A percentile compares a stretch with the other conserved stretches of the same genome.
Evolutionary conservation across 2,329 filamentous ascomycete genomes (phyloP).

Genomic region (Pseudogymnoascus sp.): DNA sequence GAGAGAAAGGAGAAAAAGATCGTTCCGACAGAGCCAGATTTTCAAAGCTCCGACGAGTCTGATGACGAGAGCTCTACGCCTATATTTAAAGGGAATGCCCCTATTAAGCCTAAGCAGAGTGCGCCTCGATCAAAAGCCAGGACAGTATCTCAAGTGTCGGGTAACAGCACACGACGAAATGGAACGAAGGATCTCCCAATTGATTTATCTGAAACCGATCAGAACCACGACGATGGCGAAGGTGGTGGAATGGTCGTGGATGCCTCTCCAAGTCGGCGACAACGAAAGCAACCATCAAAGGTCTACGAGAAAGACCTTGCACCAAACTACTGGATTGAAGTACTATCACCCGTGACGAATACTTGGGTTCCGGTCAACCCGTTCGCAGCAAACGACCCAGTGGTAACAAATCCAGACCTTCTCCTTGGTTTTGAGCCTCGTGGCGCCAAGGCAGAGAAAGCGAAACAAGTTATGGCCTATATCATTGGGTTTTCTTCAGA

Average conservation of each 20-base stretch:
- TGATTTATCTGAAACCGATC: conserved; percentile 38
- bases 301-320: conserved; percentile 69
- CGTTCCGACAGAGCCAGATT: conserved; percentile 35
- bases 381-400: conserved; percentile 55
- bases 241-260: conserved; percentile 52
- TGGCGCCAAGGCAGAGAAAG: conserved; percentile 73
- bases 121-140: conserved; percentile 16
- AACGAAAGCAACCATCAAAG: conserved; percentile 26
- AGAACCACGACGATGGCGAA: conserved; percentile 42
- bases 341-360: conserved; percentile 72
- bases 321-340: conserved; percentile 91
- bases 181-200: conserved; percentile 33
- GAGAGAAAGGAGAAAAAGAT: conserved; percentile 26
- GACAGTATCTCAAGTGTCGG: conserved; percentile 16
- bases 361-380: conserved; percentile 75
- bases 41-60: conserved; percentile 22
- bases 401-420: conserved; percentile 66
- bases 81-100: conserved; percentile 17
- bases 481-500: conserved; percentile 76
- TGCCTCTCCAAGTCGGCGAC: conserved; percentile 30
- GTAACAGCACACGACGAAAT: conserved; percentile 19
- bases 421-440: conserved; percentile 73
- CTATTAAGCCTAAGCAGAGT: conserved; percentile 17
- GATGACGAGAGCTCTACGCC: conserved; percentile 8
- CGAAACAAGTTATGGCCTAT: conserved; percentile 86